Evolutionary conservation across 139 green algal genomes (phyloP), one percentile per base, ranked within the genome.

Genomic region (Trebouxia sp.): DNA sequence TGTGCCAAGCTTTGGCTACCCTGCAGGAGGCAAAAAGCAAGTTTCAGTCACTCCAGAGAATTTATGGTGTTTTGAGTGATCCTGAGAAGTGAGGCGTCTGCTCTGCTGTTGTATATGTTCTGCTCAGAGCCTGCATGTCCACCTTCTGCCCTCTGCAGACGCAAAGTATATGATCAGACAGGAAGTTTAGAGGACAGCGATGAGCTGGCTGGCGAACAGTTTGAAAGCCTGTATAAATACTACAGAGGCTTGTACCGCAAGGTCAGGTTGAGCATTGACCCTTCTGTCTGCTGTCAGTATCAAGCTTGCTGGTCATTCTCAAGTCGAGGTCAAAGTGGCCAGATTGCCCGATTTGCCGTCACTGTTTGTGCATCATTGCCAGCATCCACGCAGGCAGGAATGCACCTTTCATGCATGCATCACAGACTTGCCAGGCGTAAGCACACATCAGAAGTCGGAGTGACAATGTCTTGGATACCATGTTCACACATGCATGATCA

Each of bases 131-230:
- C n/a, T 55, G 69, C 69, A 26, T 66, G 20, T 26, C 17, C 17
- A 9, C 7, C n/a, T 76, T 11, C n/a, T 39, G 53, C 55, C 42
- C 26, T 76, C 20, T 37, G 37, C 85, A 96, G 91, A 87, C 89
- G 95, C 0, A 92, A 92, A 78, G 22, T 97, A 22, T 99, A 99
- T 81, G 95, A 99, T 82, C 41, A 92, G 42, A 99, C 96, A 5
- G 96, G 96, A 14, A 83, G 56, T 41, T 20, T 92, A 6, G 89
- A 92, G 32, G 92, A 95, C 76, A 65, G 76, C 10, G 86, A 96
- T 42, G 88, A 90, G 26, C 80, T 94, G 28, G 51, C 85, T 4
- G 84, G 83, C 10, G 86, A 92, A 15, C 37, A 90, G 32, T 97
- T 95, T 74, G 62, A 90, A 7, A 65, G 83, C 17, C 82, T 97